Percentiles rank a stretch among this genome's conserved stretches.
Evolutionary conservation across 2,329 filamentous ascomycete species (phyloP).

Genomic region (Pseudogymnoascus sp.): DNA sequence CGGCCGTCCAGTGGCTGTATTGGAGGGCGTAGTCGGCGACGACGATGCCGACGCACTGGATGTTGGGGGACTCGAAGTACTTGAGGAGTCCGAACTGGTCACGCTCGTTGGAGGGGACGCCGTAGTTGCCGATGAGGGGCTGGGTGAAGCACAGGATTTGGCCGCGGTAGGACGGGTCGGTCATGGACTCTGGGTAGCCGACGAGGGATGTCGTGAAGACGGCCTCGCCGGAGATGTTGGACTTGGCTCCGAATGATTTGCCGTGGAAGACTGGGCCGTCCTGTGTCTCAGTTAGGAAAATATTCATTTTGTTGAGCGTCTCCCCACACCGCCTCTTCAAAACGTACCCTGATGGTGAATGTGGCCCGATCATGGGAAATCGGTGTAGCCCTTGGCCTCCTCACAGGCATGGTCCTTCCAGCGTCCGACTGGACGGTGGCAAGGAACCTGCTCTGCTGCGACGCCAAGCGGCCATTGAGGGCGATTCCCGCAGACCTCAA

Average conservation of each 20-base stretch:
- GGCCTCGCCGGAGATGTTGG: constrained; percentile 94
- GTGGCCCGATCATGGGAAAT: constrained; percentile 73
- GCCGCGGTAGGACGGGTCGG: constrained; percentile 79
- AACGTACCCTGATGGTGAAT: constrained; percentile 78
- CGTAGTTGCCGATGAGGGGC: constrained; percentile 96
- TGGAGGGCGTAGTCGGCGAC: constrained; percentile 88
- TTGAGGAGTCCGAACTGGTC: constrained; percentile 87
- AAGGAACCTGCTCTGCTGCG: constrained; percentile 42
- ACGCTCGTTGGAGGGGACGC: constrained; percentile 77
- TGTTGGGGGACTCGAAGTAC: constrained; percentile 97
- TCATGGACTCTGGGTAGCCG: constrained; percentile 93
- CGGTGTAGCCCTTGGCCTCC: constrained; percentile 53
- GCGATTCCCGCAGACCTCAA: constrained; percentile 30
- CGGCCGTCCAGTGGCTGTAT: constrained; percentile 98
- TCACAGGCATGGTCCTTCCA: constrained; percentile 58
- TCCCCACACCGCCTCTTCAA: neutral
- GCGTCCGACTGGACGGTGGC: constrained; percentile 59
- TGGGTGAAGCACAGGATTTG: constrained; percentile 99
- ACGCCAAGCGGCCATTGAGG: constrained; percentile 22
- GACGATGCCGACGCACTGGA: constrained; percentile 92
- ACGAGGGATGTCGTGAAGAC: constrained; percentile 98
- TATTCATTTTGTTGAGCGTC: constrained; percentile 20
- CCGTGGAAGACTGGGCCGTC: constrained; percentile 95
- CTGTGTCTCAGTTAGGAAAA: constrained; percentile 35
- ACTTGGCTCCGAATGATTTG: constrained; percentile 91